A percentile compares a stretch with the other conserved stretches of the same genome.
Evolutionary conservation across 2,329 filamentous ascomycete species (phyloP).

Genomic region (Parafenestella ontariensis): DNA sequence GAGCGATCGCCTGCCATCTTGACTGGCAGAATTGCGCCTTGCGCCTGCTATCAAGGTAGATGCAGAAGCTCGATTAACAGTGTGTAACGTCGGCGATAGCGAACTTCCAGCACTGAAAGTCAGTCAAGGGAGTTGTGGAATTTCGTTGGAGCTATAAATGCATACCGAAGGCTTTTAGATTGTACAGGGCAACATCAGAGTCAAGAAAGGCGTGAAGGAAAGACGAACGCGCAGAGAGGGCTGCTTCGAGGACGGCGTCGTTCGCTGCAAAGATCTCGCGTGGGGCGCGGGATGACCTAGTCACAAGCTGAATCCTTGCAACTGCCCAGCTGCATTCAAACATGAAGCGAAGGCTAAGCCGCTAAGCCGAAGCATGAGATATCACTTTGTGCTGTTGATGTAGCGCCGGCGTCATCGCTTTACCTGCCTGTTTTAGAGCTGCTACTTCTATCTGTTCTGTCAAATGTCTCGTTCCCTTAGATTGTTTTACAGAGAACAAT

Average conservation of each 20-base stretch:
- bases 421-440: constrained; percentile 3
- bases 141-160: neutral
- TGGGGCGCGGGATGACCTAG: constrained; percentile 27
- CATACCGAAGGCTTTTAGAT: constrained; percentile 2
- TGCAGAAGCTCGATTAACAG: constrained; percentile 26
- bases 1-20: constrained; percentile 29
- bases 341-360: constrained; percentile 25
- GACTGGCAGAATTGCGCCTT: neutral
- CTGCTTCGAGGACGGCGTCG: constrained; percentile 30
- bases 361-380: constrained; percentile 20
- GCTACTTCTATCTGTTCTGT: neutral
- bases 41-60: constrained; percentile 9
- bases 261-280: constrained; percentile 23
- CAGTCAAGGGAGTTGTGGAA: neutral
- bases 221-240: constrained; percentile 10
- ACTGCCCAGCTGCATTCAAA: constrained; percentile 3
- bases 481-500: neutral
- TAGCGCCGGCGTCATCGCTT: constrained; percentile 21
- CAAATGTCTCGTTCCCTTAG: constrained; percentile 4
- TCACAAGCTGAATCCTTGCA: constrained; percentile 26
- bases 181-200: neutral
- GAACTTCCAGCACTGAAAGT: constrained; percentile 8
- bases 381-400: constrained; percentile 12
- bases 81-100: constrained; percentile 27
- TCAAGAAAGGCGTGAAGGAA: constrained; percentile 10